Evolutionary conservation across 306 rosid species (phyloP).

Genomic region (Chamaecrista fasciculata): DNA sequence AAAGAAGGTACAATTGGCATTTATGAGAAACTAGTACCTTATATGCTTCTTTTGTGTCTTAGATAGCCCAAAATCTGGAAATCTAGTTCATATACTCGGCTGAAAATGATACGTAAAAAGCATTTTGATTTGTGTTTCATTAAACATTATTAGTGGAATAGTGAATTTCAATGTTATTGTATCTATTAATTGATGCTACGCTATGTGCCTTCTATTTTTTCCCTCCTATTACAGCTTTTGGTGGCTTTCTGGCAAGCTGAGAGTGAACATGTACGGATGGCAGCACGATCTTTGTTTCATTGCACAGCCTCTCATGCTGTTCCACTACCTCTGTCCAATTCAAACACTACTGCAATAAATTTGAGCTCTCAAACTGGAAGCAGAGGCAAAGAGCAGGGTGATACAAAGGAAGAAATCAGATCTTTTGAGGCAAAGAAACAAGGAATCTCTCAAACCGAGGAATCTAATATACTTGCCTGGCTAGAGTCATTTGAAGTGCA

Average conservation of each 20-base stretch:
- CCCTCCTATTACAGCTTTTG: conserved; percentile 63
- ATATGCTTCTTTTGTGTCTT: conserved; percentile 21
- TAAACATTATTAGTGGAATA: conserved; percentile 13
- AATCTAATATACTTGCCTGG: conserved; percentile 68
- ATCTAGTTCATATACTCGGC: conserved; percentile 15
- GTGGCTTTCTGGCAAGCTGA: conserved; percentile 99
- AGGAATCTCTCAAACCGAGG: conserved; percentile 48
- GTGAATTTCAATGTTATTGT: conserved; percentile 15
- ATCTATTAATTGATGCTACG: conserved; percentile 17
- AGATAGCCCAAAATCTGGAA: conserved; percentile 25
- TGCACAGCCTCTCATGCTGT: conserved; percentile 92
- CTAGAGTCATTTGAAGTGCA: conserved; percentile 92
- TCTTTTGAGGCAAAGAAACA: conserved; percentile 33
- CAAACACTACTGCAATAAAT: conserved; percentile 43
- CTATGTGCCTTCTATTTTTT: conserved; percentile 18
- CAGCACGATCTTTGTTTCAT: conserved; percentile 96
- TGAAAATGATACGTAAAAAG: background rate
- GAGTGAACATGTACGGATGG: conserved; percentile 93
- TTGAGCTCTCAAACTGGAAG: conserved; percentile 32
- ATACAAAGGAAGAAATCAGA: conserved; percentile 38
- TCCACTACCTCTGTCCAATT: conserved; percentile 61
- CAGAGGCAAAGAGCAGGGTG: conserved; percentile 37
- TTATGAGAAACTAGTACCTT: background rate
- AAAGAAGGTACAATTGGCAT: background rate
- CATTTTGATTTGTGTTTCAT: conserved; percentile 17